These are phyloP conservation scores for Picocystis sp. DNA, from an alignment of 163 green algal species.

Conservation along the genomic window DNA sequence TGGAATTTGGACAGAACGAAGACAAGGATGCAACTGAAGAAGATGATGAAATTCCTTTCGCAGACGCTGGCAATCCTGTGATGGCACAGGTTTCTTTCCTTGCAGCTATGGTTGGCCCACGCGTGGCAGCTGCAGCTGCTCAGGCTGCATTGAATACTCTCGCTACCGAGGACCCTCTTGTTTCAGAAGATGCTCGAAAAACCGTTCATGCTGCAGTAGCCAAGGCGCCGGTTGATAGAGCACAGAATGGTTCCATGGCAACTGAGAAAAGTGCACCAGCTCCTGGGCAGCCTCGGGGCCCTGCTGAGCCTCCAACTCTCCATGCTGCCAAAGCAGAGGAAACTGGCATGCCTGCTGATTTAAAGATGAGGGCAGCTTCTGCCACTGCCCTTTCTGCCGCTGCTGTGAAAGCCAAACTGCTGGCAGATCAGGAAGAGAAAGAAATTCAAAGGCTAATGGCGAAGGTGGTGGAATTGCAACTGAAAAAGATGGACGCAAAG, in stretches of 20 bases:
- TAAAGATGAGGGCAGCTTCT: slow-evolving; percentile 26
- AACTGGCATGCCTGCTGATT: slow-evolving; percentile 2
- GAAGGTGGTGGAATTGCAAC: slow-evolving; percentile 29
- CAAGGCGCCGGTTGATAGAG: not conserved
- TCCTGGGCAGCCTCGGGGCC: not conserved
- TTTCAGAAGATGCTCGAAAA: slow-evolving; percentile 2
- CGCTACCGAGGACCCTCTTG: slow-evolving; percentile 27
- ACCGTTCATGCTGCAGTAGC: not conserved
- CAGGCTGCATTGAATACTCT: slow-evolving; percentile 54
- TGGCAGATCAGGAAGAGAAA: slow-evolving; percentile 64
- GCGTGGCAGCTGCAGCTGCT: slow-evolving; percentile 59
- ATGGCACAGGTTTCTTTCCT: slow-evolving; percentile 60
- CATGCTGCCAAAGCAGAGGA: not conserved
- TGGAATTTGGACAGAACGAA: not conserved
- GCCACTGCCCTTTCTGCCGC: slow-evolving; percentile 52
- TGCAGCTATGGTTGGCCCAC: slow-evolving; percentile 47
- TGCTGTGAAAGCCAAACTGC: slow-evolving; percentile 50
- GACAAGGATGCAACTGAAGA: slow-evolving; percentile 14
- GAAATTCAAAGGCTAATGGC: slow-evolving; percentile 56
- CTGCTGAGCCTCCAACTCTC: not conserved
- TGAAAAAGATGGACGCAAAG: slow-evolving; percentile 24
- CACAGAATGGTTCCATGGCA: not conserved
- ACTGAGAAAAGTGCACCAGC: not conserved
- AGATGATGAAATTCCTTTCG: slow-evolving; percentile 45
- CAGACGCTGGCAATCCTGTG: slow-evolving; percentile 57